Evolutionary conservation across 345 rosid species (phyloP), one percentile per base, ranked within the genome.

Genomic region (Pugionium cornutum): DNA sequence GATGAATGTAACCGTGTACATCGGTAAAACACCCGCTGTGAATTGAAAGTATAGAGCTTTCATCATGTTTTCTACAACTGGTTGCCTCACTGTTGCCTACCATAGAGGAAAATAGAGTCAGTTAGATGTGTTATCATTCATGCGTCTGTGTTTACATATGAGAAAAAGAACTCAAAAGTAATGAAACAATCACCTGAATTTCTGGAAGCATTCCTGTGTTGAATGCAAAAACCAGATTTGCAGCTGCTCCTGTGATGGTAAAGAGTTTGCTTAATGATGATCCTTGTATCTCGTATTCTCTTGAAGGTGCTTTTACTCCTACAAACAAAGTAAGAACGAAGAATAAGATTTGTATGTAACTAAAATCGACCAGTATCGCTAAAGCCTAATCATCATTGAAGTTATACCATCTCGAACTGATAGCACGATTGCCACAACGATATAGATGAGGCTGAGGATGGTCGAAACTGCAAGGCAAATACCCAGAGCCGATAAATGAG

Each of bases 131-230:
- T 18, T 18, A 37, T 4, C 41, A 37, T 37, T 4, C 5, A 2
- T 1, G 7, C 4, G 4, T 37, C 41, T 7, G 6, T 5, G 5
- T 37, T 6, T 18, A 37, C 7, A 6, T 37, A 37, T 4, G 41
- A 37, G 7, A 37, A 0, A 37, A 1, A 37, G 7, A 37, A 37
- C 6, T 37, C 2, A 7, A 37, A 18, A 18, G 18, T 18, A 7
- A 4, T 1, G 41, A 37, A 7, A 4, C 2, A 3, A 37, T 37
- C 58, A 79, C 82, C 75, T 80, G 81, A 44, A 94, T 90, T 70
- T 94, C 99, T 45, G 97, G 99, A 67, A 90, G 95, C 99, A 94
- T 94, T 58, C 99, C 99, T 1, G 99, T 90, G 66, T 94, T 94
- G 68, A 81, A 94, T 46, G 96, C 96, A 54, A 94, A 94, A 47